Base-by-base conservation (phyloP, 768 basidiomycete genomes). In the Pulveroboletus sp. region DNA sequence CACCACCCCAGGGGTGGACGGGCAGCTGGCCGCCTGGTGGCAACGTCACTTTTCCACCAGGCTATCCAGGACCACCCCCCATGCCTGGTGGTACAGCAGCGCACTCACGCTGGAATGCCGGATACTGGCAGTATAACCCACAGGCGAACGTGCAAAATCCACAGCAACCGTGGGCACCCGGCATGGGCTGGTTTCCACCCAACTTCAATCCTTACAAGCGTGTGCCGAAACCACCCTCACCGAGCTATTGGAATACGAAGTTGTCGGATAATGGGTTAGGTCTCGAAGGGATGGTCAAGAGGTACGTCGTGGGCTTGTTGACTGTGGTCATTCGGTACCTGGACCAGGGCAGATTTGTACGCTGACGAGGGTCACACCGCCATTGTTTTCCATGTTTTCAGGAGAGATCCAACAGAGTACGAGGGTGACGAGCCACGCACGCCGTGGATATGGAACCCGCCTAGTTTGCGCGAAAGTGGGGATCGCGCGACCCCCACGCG, bases 361-460 rank as follows among this genome's bases (percentile, higher is more conserved):
- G 43, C 43, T 57, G 55, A 68, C n/a, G 33, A 45, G 6, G 11
- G 27, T 38, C 26, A 1, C 33, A 11, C 54, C 14, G 37, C n/a
- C 33, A 1, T 35, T 47, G 43, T 49, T 27, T 37, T 43, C 24
- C 12, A 18, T 43, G 12, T 47, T 43, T 51, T 3, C 33, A 66
- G 66, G 43, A 57, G 50, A 49, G 57, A 58, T 0, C 60, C 62
- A 56, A 72, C 60, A 59, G 76, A 54, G 55, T 63, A 42, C 65
- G 69, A 50, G 10, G 69, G 71, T 17, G 69, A 69, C 15, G 69
- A 67, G 14, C 68, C 72, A 6, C 71, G 76, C 12, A 87, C 86
- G 0, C 86, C 86, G 8, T 89, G 86, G 86, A 75, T 86, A 49
- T 89, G 86, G 86, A 81, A 76, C 65, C 79, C 83, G 24, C 61